Base-by-base conservation (phyloP, 805 yeast genomes). In the Kuraishia cidri region DNA sequence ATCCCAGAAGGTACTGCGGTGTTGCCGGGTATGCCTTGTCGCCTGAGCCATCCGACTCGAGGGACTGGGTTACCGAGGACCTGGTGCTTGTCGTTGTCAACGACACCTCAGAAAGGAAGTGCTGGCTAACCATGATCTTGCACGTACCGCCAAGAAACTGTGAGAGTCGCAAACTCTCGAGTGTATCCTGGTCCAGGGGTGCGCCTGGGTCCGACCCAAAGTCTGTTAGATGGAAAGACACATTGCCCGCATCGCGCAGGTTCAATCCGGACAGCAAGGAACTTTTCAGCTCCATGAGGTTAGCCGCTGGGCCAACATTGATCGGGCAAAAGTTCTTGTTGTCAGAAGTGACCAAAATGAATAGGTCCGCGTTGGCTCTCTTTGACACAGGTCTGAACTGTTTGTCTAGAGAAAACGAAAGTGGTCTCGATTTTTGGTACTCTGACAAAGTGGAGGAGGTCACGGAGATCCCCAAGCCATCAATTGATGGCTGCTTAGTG, bases 271-370 rank as follows among this genome's bases (percentile, higher is more conserved):
- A 7, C 10, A 20, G 23, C 10, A 20, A 10, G 9, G 9, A 7
- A 20, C 9, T 49, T 39, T 70, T 76, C 20, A 72, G 56, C 2
- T 54, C 58, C 0, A 47, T 54, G 2, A 59, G 44, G 9, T 54
- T 45, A 1, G 42, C 39, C 15, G 54, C 39, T 14, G 42, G 32
- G 5, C 55, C 55, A 11, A 64, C 48, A 26, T 69, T 58, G 3
- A 83, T 51, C 0, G 83, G 69, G 7, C 56, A 54, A 48, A 72
- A 88, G 10, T 52, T 56, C 11, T 43, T 44, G 42, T 79, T 78
- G 48, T 88, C 88, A n/a, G 56, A 53, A 0, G 95, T 79, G 0
- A 72, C 71, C 31, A 87, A 54, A 3, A 84, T 56, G 39, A 55
- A 62, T 9, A 45, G 46, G 25, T 58, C 59, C 3, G 52, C 53